phyloP scores from a whole-genome alignment of 257 asterid species.

The Solanum chilense region DNA sequence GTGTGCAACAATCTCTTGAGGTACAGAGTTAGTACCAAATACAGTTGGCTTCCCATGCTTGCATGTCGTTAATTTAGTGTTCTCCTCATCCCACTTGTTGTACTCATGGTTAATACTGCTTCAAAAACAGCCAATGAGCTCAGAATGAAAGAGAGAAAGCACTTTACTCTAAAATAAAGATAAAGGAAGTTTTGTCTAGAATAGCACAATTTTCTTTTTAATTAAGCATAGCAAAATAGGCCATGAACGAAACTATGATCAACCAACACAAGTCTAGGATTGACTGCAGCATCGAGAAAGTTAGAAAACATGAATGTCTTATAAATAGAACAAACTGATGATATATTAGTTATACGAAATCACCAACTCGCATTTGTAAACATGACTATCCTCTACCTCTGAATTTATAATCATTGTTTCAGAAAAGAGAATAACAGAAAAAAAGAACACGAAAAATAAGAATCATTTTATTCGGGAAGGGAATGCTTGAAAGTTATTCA shows the following conservation, averaged over 20 bases:
- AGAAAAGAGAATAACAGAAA: background rate
- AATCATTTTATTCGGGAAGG: background rate
- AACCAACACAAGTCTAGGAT: background rate
- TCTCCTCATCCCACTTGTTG: conserved; percentile 31
- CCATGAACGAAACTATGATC: background rate
- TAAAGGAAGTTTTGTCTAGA: no score
- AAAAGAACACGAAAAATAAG: background rate
- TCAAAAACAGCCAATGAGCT: background rate
- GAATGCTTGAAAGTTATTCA: conserved; percentile 1
- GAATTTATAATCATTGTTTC: background rate
- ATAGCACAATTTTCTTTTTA: background rate
- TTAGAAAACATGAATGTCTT: background rate
- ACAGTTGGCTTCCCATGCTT: conserved; percentile 4
- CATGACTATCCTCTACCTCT: background rate
- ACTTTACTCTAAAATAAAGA: background rate
- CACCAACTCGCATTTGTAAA: background rate
- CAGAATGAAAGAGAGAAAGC: background rate
- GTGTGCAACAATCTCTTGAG: conserved; percentile 28
- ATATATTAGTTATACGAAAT: background rate
- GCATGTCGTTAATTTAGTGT: conserved; percentile 26
- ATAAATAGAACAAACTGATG: background rate
- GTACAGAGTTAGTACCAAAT: conserved; percentile 11
- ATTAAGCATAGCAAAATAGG: background rate
- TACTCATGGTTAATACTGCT: conserved; percentile 32
- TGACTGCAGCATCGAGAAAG: background rate